Evolutionary conservation across 228 moss, liverwort and hornwort genomes (phyloP).

Genomic region (Sphagnum fallax): DNA sequence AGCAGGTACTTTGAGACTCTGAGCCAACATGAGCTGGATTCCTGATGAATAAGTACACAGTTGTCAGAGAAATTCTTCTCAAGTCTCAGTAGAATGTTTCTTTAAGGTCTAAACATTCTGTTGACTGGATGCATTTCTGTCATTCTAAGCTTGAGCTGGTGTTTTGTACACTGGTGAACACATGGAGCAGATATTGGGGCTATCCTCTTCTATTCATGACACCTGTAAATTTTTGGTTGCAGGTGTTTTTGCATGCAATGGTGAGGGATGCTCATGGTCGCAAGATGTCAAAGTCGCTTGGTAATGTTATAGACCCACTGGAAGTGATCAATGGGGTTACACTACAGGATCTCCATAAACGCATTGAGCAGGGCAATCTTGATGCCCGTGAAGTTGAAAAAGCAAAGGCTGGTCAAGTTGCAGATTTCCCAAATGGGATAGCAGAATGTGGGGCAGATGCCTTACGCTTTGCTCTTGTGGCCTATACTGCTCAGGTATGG

Average conservation of each 20-base stretch:
- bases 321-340: slow-evolving; percentile 75
- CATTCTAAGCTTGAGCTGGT: no score
- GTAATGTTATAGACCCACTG: slow-evolving; percentile 84
- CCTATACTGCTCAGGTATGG: slow-evolving; percentile 74
- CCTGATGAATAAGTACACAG: no score
- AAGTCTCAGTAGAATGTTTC: no score
- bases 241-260: slow-evolving; percentile 91
- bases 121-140: no score
- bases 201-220: no score
- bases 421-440: slow-evolving; percentile 82
- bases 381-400: slow-evolving; percentile 77
- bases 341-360: slow-evolving; percentile 64
- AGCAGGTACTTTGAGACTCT: slow-evolving; percentile 38
- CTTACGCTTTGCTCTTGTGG: slow-evolving; percentile 76
- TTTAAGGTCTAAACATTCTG: no score
- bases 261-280: slow-evolving; percentile 93
- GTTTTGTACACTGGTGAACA: no score
- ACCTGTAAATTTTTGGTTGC: not conserved
- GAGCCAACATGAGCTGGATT: not conserved
- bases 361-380: slow-evolving; percentile 79
- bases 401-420: slow-evolving; percentile 69
- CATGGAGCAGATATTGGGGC: no score
- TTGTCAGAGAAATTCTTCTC: no score
- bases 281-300: slow-evolving; percentile 92
- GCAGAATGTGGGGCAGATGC: slow-evolving; percentile 95